Evolutionary conservation across 2,329 filamentous ascomycete genomes (phyloP).

Genomic region (Aspergillus cejpii): DNA sequence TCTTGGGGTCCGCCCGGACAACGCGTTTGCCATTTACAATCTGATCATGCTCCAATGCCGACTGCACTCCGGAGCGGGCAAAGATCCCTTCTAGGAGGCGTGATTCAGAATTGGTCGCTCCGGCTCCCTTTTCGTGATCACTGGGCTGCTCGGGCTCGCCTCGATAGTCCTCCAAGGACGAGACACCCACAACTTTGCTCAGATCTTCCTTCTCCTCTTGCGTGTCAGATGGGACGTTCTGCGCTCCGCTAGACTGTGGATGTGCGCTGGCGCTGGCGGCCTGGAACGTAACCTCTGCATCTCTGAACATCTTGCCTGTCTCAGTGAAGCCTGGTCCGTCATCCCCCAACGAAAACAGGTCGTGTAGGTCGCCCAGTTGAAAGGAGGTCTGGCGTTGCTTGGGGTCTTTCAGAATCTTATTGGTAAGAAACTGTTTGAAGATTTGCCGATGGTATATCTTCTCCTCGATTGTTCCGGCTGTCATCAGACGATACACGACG

Average conservation of each 20-base stretch:
- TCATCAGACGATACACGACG: slow-evolving; percentile 96
- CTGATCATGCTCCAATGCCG: slow-evolving; percentile 86
- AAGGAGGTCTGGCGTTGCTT: slow-evolving; percentile 81
- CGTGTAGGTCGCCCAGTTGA: slow-evolving; percentile 80
- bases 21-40: slow-evolving; percentile 73
- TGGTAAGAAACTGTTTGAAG: slow-evolving; percentile 95
- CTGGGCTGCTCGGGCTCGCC: slow-evolving; percentile 39
- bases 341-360: slow-evolving; percentile 75
- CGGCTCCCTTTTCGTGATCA: slow-evolving; percentile 16
- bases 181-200: slow-evolving; percentile 53
- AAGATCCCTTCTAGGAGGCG: slow-evolving; percentile 87
- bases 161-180: slow-evolving; percentile 58
- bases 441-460: slow-evolving; percentile 99
- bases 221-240: not conserved
- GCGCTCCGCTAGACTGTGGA: not conserved
- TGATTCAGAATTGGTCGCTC: slow-evolving; percentile 50
- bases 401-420: slow-evolving; percentile 90
- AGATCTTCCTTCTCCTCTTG: slow-evolving; percentile 43
- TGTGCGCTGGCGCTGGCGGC: slow-evolving; percentile 25
- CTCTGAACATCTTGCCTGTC: slow-evolving; percentile 78
- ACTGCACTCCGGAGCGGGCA: slow-evolving; percentile 75
- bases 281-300: slow-evolving; percentile 68
- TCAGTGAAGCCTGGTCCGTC: slow-evolving; percentile 66
- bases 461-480: slow-evolving; percentile 93
- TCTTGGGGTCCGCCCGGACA: slow-evolving; percentile 64